These are phyloP conservation scores for Cytospora piceicola DNA, from an alignment of 2,329 filamentous ascomycete species.

Conservation along the genomic window DNA sequence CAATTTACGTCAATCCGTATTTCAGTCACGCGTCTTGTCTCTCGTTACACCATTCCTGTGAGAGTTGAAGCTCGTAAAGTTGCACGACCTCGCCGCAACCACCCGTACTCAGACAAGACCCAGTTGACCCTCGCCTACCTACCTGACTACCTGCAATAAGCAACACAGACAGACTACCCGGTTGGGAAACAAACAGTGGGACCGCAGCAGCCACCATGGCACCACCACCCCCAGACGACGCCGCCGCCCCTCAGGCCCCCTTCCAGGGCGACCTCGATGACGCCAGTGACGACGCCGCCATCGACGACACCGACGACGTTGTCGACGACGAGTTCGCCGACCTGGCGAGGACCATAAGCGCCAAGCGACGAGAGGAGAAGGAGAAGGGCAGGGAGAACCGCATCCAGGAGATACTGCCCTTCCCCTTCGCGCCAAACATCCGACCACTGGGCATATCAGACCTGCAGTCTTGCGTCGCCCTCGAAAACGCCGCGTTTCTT, in stretches of 20 bases:
- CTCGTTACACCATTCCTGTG: constrained; percentile 3
- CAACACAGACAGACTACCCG: not conserved
- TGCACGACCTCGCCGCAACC: constrained; percentile 15
- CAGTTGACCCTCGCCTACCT: not conserved
- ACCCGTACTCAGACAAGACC: not conserved
- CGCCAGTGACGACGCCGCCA: constrained; percentile 30
- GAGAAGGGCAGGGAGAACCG: constrained; percentile 39
- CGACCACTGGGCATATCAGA: constrained; percentile 71
- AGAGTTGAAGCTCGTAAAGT: not conserved
- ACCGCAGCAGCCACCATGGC: constrained; percentile 23
- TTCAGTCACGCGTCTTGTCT: constrained; percentile 1
- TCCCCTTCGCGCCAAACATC: constrained; percentile 73
- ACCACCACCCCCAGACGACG: constrained; percentile 14
- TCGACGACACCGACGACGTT: constrained; percentile 38
- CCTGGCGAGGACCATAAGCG: constrained; percentile 46
- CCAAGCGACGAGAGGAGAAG: constrained; percentile 44
- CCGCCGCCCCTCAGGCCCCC: not conserved
- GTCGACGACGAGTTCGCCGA: constrained; percentile 39
- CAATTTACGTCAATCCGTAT: not conserved
- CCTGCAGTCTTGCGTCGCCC: constrained; percentile 59
- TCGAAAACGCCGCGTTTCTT: constrained; percentile 60
- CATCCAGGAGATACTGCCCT: constrained; percentile 53
- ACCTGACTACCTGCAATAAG: constrained; percentile 11
- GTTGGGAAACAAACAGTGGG: constrained; percentile 20
- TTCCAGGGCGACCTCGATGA: constrained; percentile 28